These are phyloP conservation scores for Cardamine resedifolia DNA, from an alignment of 345 rosid genomes.

Conservation along the genomic window DNA sequence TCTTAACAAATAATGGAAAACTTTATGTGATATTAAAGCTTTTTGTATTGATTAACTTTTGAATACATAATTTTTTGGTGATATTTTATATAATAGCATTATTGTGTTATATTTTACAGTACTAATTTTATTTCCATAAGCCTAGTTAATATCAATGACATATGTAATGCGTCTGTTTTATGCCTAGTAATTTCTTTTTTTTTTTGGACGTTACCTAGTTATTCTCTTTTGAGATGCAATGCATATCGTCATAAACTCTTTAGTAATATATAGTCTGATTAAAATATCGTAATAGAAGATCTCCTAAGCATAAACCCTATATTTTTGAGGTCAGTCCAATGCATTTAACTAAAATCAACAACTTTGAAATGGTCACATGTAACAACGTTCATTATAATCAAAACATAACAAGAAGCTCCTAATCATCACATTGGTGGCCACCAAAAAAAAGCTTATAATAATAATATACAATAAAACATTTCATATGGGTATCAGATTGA, in stretches of 20 bases:
- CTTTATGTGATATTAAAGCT: too few relatives aligned
- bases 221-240: slow-evolving; percentile 18
- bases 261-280: neutral
- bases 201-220: neutral
- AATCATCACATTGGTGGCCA: slow-evolving; percentile 31
- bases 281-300: neutral
- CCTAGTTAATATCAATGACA: neutral
- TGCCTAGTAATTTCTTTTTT: neutral
- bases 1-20: too few relatives aligned
- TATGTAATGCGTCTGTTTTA: neutral
- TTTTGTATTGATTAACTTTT: too few relatives aligned
- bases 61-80: too few relatives aligned
- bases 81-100: too few relatives aligned
- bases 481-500: slow-evolving; percentile 29
- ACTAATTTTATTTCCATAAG: neutral
- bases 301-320: slow-evolving; percentile 7
- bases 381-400: slow-evolving; percentile 24
- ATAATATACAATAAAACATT: slow-evolving; percentile 20
- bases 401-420: slow-evolving; percentile 17
- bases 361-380: slow-evolving; percentile 37
- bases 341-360: neutral
- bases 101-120: too few relatives aligned
- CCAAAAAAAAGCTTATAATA: slow-evolving; percentile 3
- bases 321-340: slow-evolving; percentile 11
- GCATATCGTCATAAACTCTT: slow-evolving; percentile 13